Percentiles rank a stretch among this genome's conserved stretches.
Evolutionary conservation across 2,329 filamentous ascomycete genomes (phyloP).

Genomic region (Pseudogymnoascus sp.): DNA sequence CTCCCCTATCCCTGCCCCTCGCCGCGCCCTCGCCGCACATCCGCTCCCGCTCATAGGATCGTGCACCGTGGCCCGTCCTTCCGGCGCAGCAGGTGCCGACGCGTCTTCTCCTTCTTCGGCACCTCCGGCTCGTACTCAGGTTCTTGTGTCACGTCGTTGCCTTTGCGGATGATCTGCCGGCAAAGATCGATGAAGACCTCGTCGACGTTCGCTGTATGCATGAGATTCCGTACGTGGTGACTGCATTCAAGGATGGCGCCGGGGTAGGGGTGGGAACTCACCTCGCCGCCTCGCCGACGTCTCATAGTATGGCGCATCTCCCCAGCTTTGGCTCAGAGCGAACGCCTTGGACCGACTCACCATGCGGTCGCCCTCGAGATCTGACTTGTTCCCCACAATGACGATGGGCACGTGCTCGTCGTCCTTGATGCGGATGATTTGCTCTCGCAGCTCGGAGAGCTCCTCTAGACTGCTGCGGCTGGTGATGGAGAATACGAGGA

Average conservation of each 20-base stretch:
- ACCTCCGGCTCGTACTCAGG: slow-evolving; percentile 25
- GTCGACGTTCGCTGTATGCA: slow-evolving; percentile 51
- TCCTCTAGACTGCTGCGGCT: slow-evolving; percentile 60
- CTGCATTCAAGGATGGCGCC: background rate
- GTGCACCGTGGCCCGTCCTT: slow-evolving; percentile 27
- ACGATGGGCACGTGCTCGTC: slow-evolving; percentile 62
- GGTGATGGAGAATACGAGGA: slow-evolving; percentile 68
- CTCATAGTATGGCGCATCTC: slow-evolving; percentile 66
- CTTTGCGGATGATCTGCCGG: slow-evolving; percentile 57
- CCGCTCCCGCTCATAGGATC: slow-evolving; percentile 27
- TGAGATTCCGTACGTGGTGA: background rate
- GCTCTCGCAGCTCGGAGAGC: slow-evolving; percentile 61
- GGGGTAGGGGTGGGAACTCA: slow-evolving; percentile 13
- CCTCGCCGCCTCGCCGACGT: slow-evolving; percentile 55
- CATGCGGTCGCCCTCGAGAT: slow-evolving; percentile 62
- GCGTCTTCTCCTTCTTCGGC: slow-evolving; percentile 28
- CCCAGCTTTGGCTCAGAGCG: slow-evolving; percentile 59
- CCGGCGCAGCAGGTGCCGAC: slow-evolving; percentile 7
- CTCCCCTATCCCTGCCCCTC: background rate
- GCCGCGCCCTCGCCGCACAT: background rate
- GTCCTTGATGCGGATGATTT: slow-evolving; percentile 66
- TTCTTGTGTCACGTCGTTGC: slow-evolving; percentile 27
- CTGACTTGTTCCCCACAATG: slow-evolving; percentile 66
- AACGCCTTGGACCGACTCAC: slow-evolving; percentile 59
- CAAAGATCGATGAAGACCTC: slow-evolving; percentile 64